Conservation (phyloP, 805 yeast genomes). For the Gaillardinia entomophila region DNA sequence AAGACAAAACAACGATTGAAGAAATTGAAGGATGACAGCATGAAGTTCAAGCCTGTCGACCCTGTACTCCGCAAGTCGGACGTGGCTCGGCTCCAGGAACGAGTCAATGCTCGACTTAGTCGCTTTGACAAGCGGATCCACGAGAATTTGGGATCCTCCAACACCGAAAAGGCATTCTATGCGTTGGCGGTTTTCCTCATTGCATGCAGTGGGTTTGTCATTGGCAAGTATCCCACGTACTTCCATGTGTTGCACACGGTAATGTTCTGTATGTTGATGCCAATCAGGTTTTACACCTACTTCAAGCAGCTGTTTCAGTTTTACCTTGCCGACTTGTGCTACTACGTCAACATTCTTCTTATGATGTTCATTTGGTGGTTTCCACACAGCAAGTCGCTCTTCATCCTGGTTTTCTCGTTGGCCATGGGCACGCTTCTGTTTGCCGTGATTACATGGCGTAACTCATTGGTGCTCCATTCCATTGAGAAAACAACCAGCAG, state of each 20-base stretch:
- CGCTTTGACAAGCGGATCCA: constrained; percentile 34
- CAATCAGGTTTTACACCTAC: constrained; percentile 78
- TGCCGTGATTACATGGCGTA: constrained; percentile 95
- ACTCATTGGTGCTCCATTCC: constrained; percentile 85
- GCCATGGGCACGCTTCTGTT: constrained; percentile 85
- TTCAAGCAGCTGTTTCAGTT: constrained; percentile 76
- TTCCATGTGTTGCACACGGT: constrained; percentile 73
- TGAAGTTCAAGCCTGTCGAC: background rate
- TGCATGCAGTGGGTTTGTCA: constrained; percentile 65
- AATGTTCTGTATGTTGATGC: constrained; percentile 61
- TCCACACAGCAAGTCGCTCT: constrained; percentile 68
- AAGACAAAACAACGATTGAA: constrained; percentile 28
- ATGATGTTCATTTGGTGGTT: constrained; percentile 75
- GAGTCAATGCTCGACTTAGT: constrained; percentile 22
- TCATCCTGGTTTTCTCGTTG: constrained; percentile 78
- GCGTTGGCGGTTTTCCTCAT: constrained; percentile 64
- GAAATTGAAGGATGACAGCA: constrained; percentile 15
- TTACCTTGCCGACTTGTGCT: constrained; percentile 88
- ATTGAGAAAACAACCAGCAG: constrained; percentile 90
- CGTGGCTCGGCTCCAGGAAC: constrained; percentile 24
- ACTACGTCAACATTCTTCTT: constrained; percentile 73
- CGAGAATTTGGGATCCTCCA: constrained; percentile 25
- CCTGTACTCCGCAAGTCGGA: constrained; percentile 13
- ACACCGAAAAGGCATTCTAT: constrained; percentile 72
- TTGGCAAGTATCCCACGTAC: constrained; percentile 72